A percentile compares a stretch with the other conserved stretches of the same genome.
These are phyloP conservation scores for Colletotrichum costaricense DNA, from an alignment of 2,329 filamentous ascomycete genomes.

Conservation along the genomic window DNA sequence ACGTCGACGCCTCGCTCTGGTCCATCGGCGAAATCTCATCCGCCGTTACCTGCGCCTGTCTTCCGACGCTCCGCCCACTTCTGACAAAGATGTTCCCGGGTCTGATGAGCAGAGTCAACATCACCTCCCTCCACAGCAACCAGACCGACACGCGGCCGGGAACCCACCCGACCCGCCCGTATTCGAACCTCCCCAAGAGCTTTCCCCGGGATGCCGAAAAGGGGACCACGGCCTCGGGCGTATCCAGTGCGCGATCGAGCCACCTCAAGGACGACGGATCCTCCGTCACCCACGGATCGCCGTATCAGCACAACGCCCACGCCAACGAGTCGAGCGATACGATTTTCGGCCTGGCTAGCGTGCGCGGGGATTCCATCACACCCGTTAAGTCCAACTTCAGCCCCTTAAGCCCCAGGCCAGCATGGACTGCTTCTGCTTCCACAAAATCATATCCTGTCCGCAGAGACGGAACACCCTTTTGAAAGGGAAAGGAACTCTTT, in stretches of 20 bases:
- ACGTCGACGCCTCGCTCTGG: conserved; percentile 39
- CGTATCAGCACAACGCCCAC: conserved; percentile 10
- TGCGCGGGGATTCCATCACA: conserved; percentile 16
- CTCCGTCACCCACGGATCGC: not conserved
- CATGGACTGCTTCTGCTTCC: not conserved
- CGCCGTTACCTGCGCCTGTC: conserved; percentile 39
- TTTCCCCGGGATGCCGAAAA: conserved; percentile 16
- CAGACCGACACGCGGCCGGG: conserved; percentile 12
- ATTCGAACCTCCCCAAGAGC: conserved; percentile 2
- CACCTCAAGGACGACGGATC: conserved; percentile 13
- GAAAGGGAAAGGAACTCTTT: not conserved
- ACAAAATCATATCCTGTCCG: not conserved
- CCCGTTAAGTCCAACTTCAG: conserved; percentile 7
- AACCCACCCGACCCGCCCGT: conserved; percentile 10
- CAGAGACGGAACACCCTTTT: not conserved
- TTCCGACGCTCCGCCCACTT: conserved; percentile 40
- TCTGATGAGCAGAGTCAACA: conserved; percentile 26
- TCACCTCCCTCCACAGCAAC: conserved; percentile 22
- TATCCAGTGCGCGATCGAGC: conserved; percentile 15
- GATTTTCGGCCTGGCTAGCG: conserved; percentile 26
- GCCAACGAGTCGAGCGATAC: conserved; percentile 18
- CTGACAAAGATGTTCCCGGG: conserved; percentile 29
- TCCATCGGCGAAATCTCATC: conserved; percentile 40
- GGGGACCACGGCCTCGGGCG: not conserved
- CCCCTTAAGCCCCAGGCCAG: not conserved